Percentiles rank a stretch among this genome's conserved stretches.
Conservation (phyloP, 2,329 filamentous ascomycete genomes). For the Curvularia eragrostidis region DNA sequence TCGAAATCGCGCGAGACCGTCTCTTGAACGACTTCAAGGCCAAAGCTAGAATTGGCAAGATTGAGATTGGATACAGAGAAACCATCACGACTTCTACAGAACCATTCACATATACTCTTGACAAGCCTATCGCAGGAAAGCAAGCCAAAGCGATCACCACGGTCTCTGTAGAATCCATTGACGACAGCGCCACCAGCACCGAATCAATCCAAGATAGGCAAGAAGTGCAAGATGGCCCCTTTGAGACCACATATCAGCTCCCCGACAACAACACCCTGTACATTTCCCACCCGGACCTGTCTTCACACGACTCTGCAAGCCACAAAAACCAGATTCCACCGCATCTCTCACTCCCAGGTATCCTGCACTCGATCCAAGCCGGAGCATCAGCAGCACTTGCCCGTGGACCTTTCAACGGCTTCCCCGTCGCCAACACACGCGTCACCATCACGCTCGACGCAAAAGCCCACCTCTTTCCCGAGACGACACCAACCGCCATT, state of each 20-base stretch:
- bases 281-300: slow-evolving; percentile 61
- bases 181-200: slow-evolving; percentile 29
- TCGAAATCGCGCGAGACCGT: slow-evolving; percentile 89
- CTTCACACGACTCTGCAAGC: slow-evolving; percentile 45
- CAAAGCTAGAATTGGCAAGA: slow-evolving; percentile 83
- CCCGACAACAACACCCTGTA: slow-evolving; percentile 74
- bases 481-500: slow-evolving; percentile 70
- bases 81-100: slow-evolving; percentile 67
- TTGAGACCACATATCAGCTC: slow-evolving; percentile 38
- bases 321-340: slow-evolving; percentile 60
- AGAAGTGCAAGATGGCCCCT: slow-evolving; percentile 38
- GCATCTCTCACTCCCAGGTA: slow-evolving; percentile 57
- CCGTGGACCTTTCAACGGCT: slow-evolving; percentile 79
- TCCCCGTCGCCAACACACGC: slow-evolving; percentile 78
- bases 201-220: slow-evolving; percentile 24
- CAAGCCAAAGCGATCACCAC: slow-evolving; percentile 78
- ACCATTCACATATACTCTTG: slow-evolving; percentile 69
- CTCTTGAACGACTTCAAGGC: slow-evolving; percentile 88
- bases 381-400: slow-evolving; percentile 84
- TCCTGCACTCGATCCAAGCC: slow-evolving; percentile 69
- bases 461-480: slow-evolving; percentile 67
- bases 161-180: slow-evolving; percentile 69
- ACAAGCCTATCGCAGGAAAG: slow-evolving; percentile 81
- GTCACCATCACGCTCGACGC: slow-evolving; percentile 75
- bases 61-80: slow-evolving; percentile 96